Conservation (phyloP, 306 rosid species). For the Prunus mira region DNA sequence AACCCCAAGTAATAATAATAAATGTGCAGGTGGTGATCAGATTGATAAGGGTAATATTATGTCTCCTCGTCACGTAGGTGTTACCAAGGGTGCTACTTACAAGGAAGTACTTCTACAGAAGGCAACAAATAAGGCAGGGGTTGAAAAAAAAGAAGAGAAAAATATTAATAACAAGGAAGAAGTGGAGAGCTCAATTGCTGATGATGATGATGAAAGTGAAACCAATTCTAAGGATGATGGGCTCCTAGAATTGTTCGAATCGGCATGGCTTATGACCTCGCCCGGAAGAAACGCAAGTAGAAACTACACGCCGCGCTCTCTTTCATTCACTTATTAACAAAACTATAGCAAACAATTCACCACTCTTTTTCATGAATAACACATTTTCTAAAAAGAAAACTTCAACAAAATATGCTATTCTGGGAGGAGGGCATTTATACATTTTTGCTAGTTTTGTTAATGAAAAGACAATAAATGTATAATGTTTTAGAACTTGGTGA, state of each 20-base stretch:
- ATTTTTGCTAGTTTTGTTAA: background rate
- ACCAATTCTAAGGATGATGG: constrained; percentile 24
- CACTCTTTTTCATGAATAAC: background rate
- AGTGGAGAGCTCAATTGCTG: constrained; percentile 5
- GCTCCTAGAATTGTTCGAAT: constrained; percentile 60
- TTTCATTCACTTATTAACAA: background rate
- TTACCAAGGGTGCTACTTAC: constrained; percentile 27
- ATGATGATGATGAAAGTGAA: constrained; percentile 3
- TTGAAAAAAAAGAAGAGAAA: background rate
- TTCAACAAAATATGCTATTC: background rate
- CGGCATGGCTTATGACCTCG: constrained; percentile 56
- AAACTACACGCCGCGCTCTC: background rate
- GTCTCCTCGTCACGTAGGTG: constrained; percentile 30
- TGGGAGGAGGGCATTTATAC: background rate
- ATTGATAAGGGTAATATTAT: constrained; percentile 1
- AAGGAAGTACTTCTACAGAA: constrained; percentile 37
- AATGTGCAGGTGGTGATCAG: background rate
- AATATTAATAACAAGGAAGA: background rate
- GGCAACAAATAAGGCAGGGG: constrained; percentile 27
- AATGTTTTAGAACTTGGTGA: background rate
- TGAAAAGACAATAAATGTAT: background rate
- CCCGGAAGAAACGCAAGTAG: background rate
- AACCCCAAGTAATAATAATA: background rate
- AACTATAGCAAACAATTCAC: background rate
- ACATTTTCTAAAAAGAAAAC: too few species aligned